Conservation (phyloP, 805 yeast genomes). For the Torulaspora quercuum region DNA sequence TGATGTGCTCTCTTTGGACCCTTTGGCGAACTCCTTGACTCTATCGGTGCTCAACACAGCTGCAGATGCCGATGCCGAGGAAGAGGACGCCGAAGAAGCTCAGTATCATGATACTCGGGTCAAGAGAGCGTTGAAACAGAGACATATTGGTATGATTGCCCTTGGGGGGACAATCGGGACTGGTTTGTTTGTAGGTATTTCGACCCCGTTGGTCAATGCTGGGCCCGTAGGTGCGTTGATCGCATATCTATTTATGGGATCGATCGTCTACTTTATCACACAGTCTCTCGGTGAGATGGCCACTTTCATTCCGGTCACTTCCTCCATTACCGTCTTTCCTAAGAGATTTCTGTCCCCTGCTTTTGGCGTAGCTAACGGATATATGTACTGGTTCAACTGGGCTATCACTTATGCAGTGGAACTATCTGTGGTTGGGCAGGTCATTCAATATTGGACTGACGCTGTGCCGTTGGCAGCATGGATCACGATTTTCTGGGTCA, state of each 20-base stretch:
- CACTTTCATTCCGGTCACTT: constrained; percentile 60
- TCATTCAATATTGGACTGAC: constrained; percentile 52
- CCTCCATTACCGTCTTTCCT: constrained; percentile 60
- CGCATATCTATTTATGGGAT: constrained; percentile 59
- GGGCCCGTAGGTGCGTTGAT: constrained; percentile 66
- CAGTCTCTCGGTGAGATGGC: constrained; percentile 75
- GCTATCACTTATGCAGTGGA: constrained; percentile 65
- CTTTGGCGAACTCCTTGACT: constrained; percentile 4
- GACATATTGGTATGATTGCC: constrained; percentile 70
- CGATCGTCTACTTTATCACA: constrained; percentile 56
- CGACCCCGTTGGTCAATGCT: constrained; percentile 49
- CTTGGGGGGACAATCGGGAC: constrained; percentile 75
- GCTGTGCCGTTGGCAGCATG: constrained; percentile 59
- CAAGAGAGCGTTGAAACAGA: constrained; percentile 54
- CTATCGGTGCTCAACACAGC: not conserved
- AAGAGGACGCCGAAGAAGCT: constrained; percentile 31
- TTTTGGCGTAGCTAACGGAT: constrained; percentile 64
- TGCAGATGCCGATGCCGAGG: constrained; percentile 6
- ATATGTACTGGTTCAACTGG: constrained; percentile 72
- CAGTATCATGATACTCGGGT: constrained; percentile 42
- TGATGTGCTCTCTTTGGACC: not conserved
- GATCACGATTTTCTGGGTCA: constrained; percentile 52
- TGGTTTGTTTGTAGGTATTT: constrained; percentile 62
- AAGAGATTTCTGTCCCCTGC: constrained; percentile 62
- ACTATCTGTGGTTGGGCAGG: constrained; percentile 54